Conservation (phyloP, 169 alveolate genomes). For the Eimeria acervulina region DNA sequence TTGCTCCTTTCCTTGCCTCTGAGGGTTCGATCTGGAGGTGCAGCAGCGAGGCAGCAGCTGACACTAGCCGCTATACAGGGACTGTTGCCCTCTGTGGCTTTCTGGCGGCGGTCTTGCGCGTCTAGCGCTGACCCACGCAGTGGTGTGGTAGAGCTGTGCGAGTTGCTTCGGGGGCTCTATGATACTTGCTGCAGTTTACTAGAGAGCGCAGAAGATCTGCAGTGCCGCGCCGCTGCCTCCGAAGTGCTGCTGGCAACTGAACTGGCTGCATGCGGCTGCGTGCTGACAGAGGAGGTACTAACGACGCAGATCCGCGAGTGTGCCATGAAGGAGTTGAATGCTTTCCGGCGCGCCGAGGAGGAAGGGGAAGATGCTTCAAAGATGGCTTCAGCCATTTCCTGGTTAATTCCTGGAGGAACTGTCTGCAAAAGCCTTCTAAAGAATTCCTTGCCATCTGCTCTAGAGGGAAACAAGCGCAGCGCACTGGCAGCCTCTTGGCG, state of each 20-base stretch:
- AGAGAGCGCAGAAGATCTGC: slow-evolving; percentile 39
- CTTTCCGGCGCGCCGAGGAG: slow-evolving; percentile 35
- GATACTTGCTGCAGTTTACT: slow-evolving; percentile 56
- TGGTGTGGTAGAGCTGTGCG: slow-evolving; percentile 32
- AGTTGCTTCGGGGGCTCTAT: slow-evolving; percentile 47
- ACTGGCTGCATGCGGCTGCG: slow-evolving; percentile 81
- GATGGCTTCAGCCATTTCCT: neutral
- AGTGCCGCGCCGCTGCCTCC: slow-evolving; percentile 80
- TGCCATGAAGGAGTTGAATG: slow-evolving; percentile 7
- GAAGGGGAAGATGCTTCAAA: neutral
- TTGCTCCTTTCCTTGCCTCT: slow-evolving; percentile 67
- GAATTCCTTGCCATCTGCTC: slow-evolving; percentile 42
- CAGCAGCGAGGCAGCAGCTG: slow-evolving; percentile 72
- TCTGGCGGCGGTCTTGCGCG: slow-evolving; percentile 26
- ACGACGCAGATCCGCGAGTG: slow-evolving; percentile 14
- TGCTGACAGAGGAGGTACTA: neutral
- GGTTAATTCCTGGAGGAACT: slow-evolving; percentile 57
- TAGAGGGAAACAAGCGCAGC: neutral
- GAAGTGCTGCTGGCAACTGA: slow-evolving; percentile 71
- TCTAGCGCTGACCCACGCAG: neutral
- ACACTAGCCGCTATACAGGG: slow-evolving; percentile 62
- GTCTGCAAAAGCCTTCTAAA: neutral
- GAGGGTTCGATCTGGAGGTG: slow-evolving; percentile 63
- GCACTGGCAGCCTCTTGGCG: slow-evolving; percentile 39
- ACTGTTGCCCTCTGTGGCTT: slow-evolving; percentile 51